These are phyloP conservation scores for Wallacemonas sp. DNA, from an alignment of 208 protist genomes.

Conservation along the genomic window DNA sequence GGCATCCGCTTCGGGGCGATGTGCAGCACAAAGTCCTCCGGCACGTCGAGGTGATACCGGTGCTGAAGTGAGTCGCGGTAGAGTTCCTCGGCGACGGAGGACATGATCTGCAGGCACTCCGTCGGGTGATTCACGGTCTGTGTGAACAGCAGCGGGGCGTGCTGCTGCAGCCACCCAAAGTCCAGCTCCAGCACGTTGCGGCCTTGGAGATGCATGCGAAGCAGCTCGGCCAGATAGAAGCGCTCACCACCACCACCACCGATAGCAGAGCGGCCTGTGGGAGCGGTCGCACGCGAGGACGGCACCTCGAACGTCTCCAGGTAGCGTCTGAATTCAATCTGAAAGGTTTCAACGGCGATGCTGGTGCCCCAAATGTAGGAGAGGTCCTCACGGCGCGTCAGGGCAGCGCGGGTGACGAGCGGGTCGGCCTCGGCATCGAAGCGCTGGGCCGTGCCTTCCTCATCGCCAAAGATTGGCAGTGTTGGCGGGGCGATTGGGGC, in stretches of 20 bases:
- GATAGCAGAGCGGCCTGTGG: constrained; percentile 8
- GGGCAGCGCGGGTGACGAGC: constrained; percentile 12
- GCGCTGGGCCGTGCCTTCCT: not conserved
- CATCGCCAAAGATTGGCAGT: constrained; percentile 6
- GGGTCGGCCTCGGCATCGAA: not conserved
- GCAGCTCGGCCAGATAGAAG: constrained; percentile 79
- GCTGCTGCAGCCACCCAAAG: constrained; percentile 54
- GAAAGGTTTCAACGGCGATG: constrained; percentile 87
- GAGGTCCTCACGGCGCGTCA: constrained; percentile 66
- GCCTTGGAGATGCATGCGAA: constrained; percentile 74
- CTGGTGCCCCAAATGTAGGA: constrained; percentile 91
- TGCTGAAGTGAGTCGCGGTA: constrained; percentile 55
- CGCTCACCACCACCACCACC: constrained; percentile 19
- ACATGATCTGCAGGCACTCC: constrained; percentile 90
- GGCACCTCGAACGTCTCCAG: constrained; percentile 67
- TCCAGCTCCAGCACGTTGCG: constrained; percentile 73
- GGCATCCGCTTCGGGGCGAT: constrained; percentile 69
- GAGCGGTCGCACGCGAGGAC: not conserved
- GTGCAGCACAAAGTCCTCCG: constrained; percentile 63
- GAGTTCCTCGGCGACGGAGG: constrained; percentile 73
- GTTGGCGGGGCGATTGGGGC: not conserved
- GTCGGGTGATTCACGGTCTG: constrained; percentile 77
- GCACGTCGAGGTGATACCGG: constrained; percentile 41
- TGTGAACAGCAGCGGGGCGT: constrained; percentile 52
- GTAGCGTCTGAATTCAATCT: constrained; percentile 72